These are phyloP conservation scores for Coccomyxa subellipsoidea DNA, from an alignment of 163 green algal species.

Conservation along the genomic window DNA sequence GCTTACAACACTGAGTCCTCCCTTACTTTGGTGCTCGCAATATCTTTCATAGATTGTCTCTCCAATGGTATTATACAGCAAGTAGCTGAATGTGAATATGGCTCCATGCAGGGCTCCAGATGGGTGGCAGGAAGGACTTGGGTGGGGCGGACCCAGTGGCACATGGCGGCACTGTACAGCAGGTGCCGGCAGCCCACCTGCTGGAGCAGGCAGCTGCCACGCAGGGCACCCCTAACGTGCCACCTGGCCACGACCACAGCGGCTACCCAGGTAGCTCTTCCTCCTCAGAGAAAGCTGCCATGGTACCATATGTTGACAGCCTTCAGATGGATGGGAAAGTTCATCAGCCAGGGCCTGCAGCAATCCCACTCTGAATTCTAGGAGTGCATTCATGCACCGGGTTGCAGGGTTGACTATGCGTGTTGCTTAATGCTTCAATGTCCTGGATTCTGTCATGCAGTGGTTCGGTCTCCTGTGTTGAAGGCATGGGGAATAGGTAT, in stretches of 20 bases:
- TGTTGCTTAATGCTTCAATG: too few species aligned
- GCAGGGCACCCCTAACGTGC: neutral
- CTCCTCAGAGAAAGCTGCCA: neutral
- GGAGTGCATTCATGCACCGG: too few species aligned
- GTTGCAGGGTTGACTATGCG: too few species aligned
- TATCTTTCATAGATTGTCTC: too few species aligned
- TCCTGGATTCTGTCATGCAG: too few species aligned
- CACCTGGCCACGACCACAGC: neutral
- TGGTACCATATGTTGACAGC: neutral
- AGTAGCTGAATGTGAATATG: neutral
- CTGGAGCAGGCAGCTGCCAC: neutral
- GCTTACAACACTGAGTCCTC: too few species aligned
- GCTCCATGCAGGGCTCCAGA: neutral
- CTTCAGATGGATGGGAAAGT: neutral
- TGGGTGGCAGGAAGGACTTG: neutral
- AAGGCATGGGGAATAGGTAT: too few species aligned
- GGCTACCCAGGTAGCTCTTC: neutral
- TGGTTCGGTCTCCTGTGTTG: too few species aligned
- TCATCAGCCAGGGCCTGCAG: neutral
- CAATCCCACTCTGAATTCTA: too few species aligned
- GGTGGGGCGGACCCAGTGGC: neutral
- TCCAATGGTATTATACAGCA: too few species aligned
- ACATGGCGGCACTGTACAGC: neutral
- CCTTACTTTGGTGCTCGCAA: too few species aligned
- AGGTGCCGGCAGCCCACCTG: neutral